phyloP scores from a whole-genome alignment of 2,329 filamentous ascomycete species.

The Arthrobotrys sphaeroides region DNA sequence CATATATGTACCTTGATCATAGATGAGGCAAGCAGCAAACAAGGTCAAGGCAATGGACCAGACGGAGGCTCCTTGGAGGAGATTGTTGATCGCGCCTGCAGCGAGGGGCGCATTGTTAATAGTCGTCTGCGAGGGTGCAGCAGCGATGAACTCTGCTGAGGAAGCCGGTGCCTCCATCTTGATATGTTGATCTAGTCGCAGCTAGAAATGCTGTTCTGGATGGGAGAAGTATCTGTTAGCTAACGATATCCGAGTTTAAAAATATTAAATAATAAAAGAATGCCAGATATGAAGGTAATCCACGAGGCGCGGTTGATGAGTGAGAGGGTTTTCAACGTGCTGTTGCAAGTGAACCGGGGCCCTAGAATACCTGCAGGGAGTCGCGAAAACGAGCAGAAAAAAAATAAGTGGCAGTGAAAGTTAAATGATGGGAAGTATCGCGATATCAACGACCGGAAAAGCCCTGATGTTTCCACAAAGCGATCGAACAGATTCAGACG shows the following conservation, averaged over 20 bases:
- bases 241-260: background rate
- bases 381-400: background rate
- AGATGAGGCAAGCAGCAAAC: conserved; percentile 76
- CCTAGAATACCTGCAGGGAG: conserved; percentile 10
- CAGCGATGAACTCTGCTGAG: conserved; percentile 45
- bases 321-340: too few relatives aligned
- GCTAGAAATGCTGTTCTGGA: background rate
- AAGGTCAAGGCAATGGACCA: conserved; percentile 76
- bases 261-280: too few relatives aligned
- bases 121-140: conserved; percentile 36
- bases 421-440: background rate
- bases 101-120: conserved; percentile 43
- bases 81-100: conserved; percentile 34
- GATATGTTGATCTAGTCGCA: background rate
- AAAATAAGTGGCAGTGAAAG: background rate
- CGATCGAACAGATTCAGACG: background rate
- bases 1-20: conserved; percentile 80
- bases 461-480: background rate
- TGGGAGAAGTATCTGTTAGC: conserved; percentile 2
- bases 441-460: background rate
- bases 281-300: background rate
- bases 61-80: conserved; percentile 69
- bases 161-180: conserved; percentile 49
- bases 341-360: background rate
- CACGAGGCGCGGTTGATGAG: background rate